phyloP scores from a whole-genome alignment of 2,329 filamentous ascomycete species.

The Phialocephala sp. region DNA sequence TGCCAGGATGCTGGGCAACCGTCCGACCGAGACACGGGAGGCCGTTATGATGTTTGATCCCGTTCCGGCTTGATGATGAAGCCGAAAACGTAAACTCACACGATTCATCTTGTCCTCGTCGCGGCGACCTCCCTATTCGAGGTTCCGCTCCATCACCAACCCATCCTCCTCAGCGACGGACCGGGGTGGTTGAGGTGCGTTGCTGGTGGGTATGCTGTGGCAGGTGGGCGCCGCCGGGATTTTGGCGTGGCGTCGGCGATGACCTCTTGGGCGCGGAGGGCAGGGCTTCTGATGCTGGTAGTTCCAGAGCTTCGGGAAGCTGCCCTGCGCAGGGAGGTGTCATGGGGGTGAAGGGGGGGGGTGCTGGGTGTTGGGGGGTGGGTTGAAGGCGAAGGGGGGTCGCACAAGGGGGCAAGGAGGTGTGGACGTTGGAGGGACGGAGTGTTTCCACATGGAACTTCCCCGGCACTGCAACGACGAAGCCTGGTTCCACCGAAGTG shows the following conservation, averaged over 20 bases:
- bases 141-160: neutral
- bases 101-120: neutral
- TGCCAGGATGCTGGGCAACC: neutral
- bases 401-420: neutral
- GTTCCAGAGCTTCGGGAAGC: constrained; percentile 32
- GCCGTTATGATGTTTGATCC: neutral
- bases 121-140: neutral
- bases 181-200: neutral
- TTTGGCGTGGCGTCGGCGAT: constrained; percentile 6
- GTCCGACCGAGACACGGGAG: constrained; percentile 5
- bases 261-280: constrained; percentile 16
- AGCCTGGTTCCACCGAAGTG: constrained; percentile 12
- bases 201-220: constrained; percentile 7
- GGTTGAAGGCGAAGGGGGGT: too few relatives aligned
- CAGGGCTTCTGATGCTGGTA: constrained; percentile 22
- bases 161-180: neutral
- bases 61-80: constrained; percentile 4
- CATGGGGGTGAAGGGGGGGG: neutral
- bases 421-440: constrained; percentile 7
- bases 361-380: constrained; percentile 3
- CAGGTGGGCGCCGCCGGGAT: constrained; percentile 14
- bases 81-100: neutral
- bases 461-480: constrained; percentile 16
- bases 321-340: constrained; percentile 29
- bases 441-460: constrained; percentile 16